Base-by-base conservation (phyloP, 1,284 basidiomycete species). In the Lentinus polychrous region DNA sequence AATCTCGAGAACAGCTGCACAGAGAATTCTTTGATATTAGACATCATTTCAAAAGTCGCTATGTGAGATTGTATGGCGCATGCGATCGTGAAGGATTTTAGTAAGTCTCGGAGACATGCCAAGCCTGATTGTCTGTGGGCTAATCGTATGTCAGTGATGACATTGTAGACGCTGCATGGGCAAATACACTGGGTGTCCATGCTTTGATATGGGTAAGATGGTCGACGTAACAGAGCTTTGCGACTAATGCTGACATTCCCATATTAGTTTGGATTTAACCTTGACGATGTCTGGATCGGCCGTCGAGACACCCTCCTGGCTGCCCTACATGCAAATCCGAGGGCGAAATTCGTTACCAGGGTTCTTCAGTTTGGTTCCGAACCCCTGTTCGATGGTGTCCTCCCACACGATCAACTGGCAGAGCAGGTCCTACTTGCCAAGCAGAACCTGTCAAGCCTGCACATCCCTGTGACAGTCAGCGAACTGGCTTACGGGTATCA, bases 361-460 rank as follows among this genome's bases (percentile, higher is more conserved):
- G 77, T 73, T 2, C 67, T 87, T 6, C 81, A 84, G 51, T 83
- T 86, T 49, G 85, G 85, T n/a, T 83, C 81, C 0, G 86, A 89
- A 56, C 86, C 86, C 2, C 65, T 90, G 24, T 90, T 66, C 56
- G 86, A 88, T 59, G 49, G 65, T 45, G 85, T 78, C 20, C 65
- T 89, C 23, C 62, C 71, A 4, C 71, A 76, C 22, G 43, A 60
- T 1, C 62, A 70, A 33, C 74, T 90, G n/a, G 78, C 81, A 1
- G 54, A 63, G 0, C 75, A 88, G 61, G 77, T 88, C 15, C 60
- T 50, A 8, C 58, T 62, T 0, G 72, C 78, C 22, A 81, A 81
- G 59, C 54, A 62, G 17, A 75, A 72, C 49, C 63, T 88, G 15
- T 67, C 74, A 8, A 67, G 60, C 52, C 66, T 84, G 11, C 63